Evolutionary conservation across 148 eudicot species (phyloP), one percentile per base, ranked within the genome.

Genomic region (Silene latifolia): DNA sequence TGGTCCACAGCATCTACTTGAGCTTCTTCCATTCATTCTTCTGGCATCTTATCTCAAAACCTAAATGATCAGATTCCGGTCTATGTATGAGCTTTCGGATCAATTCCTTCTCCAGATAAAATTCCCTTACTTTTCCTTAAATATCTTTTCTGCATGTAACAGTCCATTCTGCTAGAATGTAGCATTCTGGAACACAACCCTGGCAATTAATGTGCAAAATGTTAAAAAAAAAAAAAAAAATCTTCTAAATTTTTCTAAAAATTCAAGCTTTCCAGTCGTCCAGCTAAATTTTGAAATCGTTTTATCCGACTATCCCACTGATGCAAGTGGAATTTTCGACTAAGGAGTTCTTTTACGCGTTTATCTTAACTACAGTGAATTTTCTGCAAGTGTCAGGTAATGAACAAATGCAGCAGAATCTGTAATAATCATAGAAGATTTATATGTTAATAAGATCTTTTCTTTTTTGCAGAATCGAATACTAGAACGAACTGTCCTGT

Each of bases 71-170:
- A 0, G 72, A 46, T 68, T 68, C 57, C 15, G 18, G 23, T 68
- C 27, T 44, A 8, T 68, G 7, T 44, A 44, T 42, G 27, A 42
- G 6, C 27, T 47, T 68, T 47, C 29, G 56, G 0, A 68, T 68
- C 72, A 47, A 68, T 68, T 58, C 56, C 56, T 47, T 68, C 17
- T 46, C 58, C n/a, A 20, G 72, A 46, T 23, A 68, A 29, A 14
- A 0, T 29, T 35, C 42, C 19, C 8, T 13, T 24, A 3, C 2
- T 65, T 29, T 65, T 65, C 21, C 47, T 17, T 17, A 17, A 17
- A 13, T 67, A 68, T 47, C 32, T 20, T 21, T 23, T 42, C 46
- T 6, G 29, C 3, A 47, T 12, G 18, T 2, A 0, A 2, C 3
- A 1, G 1, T 12, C 1, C 54, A 48, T 48, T 48, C 13, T 48